Base-by-base conservation (phyloP, 1,284 basidiomycete species). In the Trichosporon asahii region DNA sequence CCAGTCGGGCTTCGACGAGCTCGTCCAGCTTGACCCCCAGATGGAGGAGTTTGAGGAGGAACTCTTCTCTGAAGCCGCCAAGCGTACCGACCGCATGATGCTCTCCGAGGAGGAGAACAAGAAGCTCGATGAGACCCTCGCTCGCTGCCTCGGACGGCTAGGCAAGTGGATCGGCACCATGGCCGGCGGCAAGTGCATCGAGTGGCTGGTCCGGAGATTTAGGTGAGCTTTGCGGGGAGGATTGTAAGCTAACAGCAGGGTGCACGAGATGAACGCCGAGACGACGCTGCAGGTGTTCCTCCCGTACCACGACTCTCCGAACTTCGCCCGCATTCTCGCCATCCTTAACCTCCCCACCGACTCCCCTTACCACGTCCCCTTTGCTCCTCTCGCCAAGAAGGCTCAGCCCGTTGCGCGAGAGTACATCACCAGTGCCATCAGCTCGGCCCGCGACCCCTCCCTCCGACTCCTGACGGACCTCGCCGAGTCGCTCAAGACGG, bases 151-250 rank as follows among this genome's bases (percentile, higher is more conserved):
- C 40, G 83, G 88, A 49, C 82, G 90, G 37, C 85, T 99, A 2
- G 92, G 93, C 0, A 90, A 89, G 18, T 92, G 91, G 85, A 83
- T 99, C 44, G 86, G 94, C 81, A 90, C 95, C 68, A 87, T 89
- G 68, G 91, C 93, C 1, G 88, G 93, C 0, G 90, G 90, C 49
- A 95, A 92, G 82, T 89, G 93, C n/a, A 80, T 99, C 37, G 96
- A 99, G 80, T 99, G 96, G 96, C 88, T 99, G 27, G 93, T 99
- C 3, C 86, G 94, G 74, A 86, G 95, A 69, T 98, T 98, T 84
- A 89, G 94, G 94, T 93, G 75, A 70, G 89, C 76, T 0, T 44
- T 11, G 27, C 35, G 27, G 1, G 6, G 3, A 1, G 2, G 40
- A 11, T 8, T 2, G 0, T 0, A n/a, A 25, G 25, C 69, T 70